Conservation (phyloP, 768 basidiomycete species). For the Porpolomopsis calyptriformis region DNA sequence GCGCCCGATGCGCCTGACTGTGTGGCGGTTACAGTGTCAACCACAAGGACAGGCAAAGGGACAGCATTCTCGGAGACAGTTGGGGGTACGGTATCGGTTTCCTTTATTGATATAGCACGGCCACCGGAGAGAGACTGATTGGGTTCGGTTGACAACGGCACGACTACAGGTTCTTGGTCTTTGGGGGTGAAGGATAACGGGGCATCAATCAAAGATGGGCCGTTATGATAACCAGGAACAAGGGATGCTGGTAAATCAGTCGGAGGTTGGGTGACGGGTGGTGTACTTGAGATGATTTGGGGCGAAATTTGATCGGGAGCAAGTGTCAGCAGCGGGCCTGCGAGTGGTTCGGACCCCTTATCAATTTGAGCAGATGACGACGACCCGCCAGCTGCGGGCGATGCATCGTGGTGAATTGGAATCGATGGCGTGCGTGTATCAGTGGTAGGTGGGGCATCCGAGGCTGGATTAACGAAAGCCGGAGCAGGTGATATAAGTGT, state of each 20-base stretch:
- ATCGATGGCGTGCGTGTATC: too few relatives aligned
- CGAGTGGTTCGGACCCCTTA: neutral
- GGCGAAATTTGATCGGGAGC: conserved; percentile 1
- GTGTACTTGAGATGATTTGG: neutral
- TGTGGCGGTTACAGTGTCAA: neutral
- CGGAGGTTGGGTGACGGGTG: neutral
- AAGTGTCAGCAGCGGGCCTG: neutral
- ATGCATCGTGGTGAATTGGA: neutral
- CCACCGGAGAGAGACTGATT: neutral
- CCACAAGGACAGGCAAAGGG: neutral
- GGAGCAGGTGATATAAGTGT: too few relatives aligned
- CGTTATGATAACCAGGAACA: neutral
- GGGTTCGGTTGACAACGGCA: neutral
- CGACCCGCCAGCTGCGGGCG: neutral
- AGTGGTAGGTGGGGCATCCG: too few relatives aligned
- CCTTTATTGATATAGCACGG: neutral
- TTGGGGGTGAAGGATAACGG: neutral
- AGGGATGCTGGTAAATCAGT: neutral
- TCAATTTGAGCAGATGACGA: neutral
- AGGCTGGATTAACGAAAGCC: too few relatives aligned
- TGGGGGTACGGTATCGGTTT: neutral
- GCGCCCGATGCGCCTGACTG: neutral
- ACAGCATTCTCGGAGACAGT: neutral
- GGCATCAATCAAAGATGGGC: neutral
- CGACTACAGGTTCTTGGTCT: too few relatives aligned